phyloP scores from a whole-genome alignment of 768 basidiomycete species.

The Hortiboletus campestris region DNA sequence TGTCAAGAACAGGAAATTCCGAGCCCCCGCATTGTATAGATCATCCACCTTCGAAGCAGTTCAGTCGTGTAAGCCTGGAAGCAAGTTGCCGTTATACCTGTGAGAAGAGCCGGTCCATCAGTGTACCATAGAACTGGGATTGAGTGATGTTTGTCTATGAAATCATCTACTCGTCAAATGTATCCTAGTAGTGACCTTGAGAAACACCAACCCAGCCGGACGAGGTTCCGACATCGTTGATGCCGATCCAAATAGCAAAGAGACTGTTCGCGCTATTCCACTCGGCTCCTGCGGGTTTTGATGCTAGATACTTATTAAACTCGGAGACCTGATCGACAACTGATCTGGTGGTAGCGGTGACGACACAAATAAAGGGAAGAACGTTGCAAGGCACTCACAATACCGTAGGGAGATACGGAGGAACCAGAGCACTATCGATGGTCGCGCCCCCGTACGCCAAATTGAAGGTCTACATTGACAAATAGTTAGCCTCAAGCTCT shows the following conservation, averaged over 20 bases:
- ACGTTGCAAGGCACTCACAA: constrained; percentile 39
- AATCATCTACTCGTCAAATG: neutral
- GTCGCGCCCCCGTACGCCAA: constrained; percentile 68
- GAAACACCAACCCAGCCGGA: constrained; percentile 18
- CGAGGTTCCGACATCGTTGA: constrained; percentile 53
- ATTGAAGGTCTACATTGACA: constrained; percentile 51
- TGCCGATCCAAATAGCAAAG: constrained; percentile 71
- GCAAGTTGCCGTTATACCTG: constrained; percentile 15
- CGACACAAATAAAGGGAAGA: neutral
- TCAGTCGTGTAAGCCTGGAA: neutral
- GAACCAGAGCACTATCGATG: constrained; percentile 56
- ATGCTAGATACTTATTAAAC: constrained; percentile 47
- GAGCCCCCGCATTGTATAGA: constrained; percentile 42
- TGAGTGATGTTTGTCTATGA: constrained; percentile 24
- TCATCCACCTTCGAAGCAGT: constrained; percentile 12
- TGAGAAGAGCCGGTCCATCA: constrained; percentile 28
- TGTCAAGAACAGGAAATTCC: constrained; percentile 62
- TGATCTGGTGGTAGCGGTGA: constrained; percentile 11
- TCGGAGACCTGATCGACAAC: constrained; percentile 57
- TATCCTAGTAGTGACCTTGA: neutral
- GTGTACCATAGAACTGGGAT: constrained; percentile 21
- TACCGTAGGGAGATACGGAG: constrained; percentile 50
- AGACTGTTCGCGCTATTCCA: constrained; percentile 59
- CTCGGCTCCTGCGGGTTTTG: constrained; percentile 47
- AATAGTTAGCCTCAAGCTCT: neutral